Conservation (phyloP, 192 early-diverging fungal species). For the Backusella macrospora region DNA sequence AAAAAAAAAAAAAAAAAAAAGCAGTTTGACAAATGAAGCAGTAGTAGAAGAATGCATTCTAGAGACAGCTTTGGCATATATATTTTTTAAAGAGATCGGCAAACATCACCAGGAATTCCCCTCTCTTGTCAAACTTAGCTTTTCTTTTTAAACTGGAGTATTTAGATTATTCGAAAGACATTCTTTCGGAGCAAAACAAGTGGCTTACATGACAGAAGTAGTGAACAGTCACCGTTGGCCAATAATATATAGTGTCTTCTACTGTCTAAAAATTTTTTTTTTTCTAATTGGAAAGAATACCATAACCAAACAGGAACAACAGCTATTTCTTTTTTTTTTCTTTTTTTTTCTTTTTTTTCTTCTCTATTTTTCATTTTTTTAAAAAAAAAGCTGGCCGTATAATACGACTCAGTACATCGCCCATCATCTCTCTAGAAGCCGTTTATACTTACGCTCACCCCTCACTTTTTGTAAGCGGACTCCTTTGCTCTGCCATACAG, state of each 20-base stretch:
- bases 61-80: too few relatives aligned
- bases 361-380: too few relatives aligned
- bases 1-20: too few relatives aligned
- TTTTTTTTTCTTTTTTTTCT: background rate
- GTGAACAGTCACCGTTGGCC: slow-evolving; percentile 1
- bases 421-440: slow-evolving; percentile 10
- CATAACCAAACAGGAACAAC: slow-evolving; percentile 9
- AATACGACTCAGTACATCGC: slow-evolving; percentile 4
- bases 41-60: too few relatives aligned
- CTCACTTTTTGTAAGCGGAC: slow-evolving; percentile 8
- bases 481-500: slow-evolving; percentile 3
- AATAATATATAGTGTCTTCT: slow-evolving; percentile 6
- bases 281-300: slow-evolving; percentile 7
- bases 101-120: too few relatives aligned
- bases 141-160: too few relatives aligned
- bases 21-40: too few relatives aligned
- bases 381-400: background rate
- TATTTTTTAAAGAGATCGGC: too few relatives aligned
- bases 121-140: too few relatives aligned
- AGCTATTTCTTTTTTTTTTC: background rate
- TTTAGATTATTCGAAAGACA: too few relatives aligned
- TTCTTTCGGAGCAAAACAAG: background rate
- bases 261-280: slow-evolving; percentile 7
- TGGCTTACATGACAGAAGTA: background rate
- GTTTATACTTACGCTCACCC: slow-evolving; percentile 11